Percentiles rank a stretch among this genome's conserved stretches.
phyloP scores from a whole-genome alignment of 73 alveolate genomes.

The Diophrys sp. region DNA sequence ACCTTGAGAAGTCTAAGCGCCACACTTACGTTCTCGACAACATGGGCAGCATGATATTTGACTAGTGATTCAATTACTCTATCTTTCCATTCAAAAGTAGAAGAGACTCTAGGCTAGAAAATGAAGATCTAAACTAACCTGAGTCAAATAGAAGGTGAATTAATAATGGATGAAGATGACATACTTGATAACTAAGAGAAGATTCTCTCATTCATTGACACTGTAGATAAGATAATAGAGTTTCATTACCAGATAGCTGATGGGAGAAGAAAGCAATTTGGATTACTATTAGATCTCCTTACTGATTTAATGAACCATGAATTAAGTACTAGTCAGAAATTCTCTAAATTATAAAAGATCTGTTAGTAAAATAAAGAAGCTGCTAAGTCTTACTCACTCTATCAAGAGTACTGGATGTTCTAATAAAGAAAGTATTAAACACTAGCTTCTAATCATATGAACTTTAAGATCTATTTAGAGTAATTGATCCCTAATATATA shows the following conservation, averaged over 20 bases:
- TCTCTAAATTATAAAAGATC: background rate
- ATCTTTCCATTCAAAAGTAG: background rate
- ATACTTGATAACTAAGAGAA: background rate
- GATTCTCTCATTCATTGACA: background rate
- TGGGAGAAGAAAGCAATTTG: background rate
- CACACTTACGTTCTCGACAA: too few relatives aligned
- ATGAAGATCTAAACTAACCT: background rate
- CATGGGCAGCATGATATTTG: too few relatives aligned
- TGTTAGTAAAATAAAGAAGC: background rate
- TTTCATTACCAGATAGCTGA: background rate
- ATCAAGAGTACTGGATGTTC: background rate
- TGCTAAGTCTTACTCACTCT: background rate
- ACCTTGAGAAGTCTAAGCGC: too few relatives aligned
- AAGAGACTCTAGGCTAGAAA: background rate
- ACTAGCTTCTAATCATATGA: constrained; percentile 11
- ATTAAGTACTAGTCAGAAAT: background rate
- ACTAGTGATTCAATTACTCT: too few relatives aligned
- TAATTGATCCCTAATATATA: constrained; percentile 15
- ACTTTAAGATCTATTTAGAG: constrained; percentile 16
- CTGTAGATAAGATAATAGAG: background rate
- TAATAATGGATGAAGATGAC: background rate
- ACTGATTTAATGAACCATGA: background rate
- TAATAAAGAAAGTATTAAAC: background rate
- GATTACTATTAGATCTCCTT: background rate
- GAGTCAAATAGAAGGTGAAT: background rate